Evolutionary conservation across 176 grass and related monocot genomes (phyloP).

Genomic region (Rhynchospora breviuscula): DNA sequence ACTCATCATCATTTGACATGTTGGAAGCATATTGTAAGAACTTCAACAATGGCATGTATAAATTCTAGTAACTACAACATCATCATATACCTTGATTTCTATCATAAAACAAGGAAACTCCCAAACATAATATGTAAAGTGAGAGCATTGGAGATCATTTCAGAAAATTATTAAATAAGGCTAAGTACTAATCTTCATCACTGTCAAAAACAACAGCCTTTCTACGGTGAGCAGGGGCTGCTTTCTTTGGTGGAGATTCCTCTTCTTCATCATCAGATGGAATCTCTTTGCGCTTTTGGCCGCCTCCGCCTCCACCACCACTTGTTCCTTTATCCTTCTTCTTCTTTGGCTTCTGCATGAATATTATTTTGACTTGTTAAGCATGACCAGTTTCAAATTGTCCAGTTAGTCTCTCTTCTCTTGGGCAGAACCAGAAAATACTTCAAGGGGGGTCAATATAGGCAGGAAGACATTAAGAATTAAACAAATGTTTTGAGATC

Average conservation of each 20-base stretch:
- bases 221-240: conserved; percentile 36
- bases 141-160: background rate
- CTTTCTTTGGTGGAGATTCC: conserved; percentile 72
- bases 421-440: background rate
- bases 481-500: background rate
- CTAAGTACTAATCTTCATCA: conserved; percentile 51
- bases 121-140: background rate
- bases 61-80: background rate
- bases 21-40: too few species aligned
- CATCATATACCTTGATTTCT: background rate
- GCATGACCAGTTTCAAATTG: background rate
- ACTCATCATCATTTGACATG: too few species aligned
- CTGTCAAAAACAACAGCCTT: conserved; percentile 71
- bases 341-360: conserved; percentile 49
- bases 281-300: conserved; percentile 58
- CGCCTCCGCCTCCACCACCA: conserved; percentile 23
- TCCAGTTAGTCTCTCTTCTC: background rate
- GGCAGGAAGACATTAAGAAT: background rate
- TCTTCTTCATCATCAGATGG: conserved; percentile 62
- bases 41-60: too few species aligned
- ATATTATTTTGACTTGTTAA: background rate
- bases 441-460: background rate
- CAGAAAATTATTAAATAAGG: background rate
- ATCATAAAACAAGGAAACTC: background rate
- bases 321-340: conserved; percentile 43